Evolutionary conservation across 1,139 yeast species (phyloP).

Genomic region (Arxiozyma bovina): DNA sequence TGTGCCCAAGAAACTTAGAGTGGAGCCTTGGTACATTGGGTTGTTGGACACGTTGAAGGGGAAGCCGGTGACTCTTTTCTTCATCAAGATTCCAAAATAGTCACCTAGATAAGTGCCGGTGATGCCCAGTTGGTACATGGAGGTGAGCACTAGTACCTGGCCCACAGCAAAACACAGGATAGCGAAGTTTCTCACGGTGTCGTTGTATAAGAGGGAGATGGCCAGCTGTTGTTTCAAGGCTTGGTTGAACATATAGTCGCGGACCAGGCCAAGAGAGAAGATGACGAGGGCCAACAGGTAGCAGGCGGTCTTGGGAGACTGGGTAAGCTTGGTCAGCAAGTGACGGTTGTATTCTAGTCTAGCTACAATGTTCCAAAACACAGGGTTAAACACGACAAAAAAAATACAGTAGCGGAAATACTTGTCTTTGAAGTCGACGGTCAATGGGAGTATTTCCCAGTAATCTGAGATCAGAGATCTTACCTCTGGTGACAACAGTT

Average conservation of each 20-base stretch:
- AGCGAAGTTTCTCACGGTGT: constrained; percentile 38
- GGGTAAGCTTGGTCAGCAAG: constrained; percentile 57
- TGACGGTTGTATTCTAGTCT: constrained; percentile 73
- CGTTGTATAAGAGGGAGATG: constrained; percentile 36
- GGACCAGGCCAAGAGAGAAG: constrained; percentile 69
- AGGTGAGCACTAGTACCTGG: constrained; percentile 65
- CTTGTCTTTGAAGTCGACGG: constrained; percentile 9
- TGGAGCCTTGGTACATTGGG: constrained; percentile 95
- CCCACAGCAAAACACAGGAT: constrained; percentile 51
- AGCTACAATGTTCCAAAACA: constrained; percentile 92
- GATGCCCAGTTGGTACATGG: constrained; percentile 92
- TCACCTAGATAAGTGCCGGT: constrained; percentile 97
- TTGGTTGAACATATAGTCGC: constrained; percentile 68
- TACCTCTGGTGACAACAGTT: neutral
- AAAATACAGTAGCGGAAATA: constrained; percentile 35
- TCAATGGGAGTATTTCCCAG: neutral
- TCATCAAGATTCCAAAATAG: constrained; percentile 92
- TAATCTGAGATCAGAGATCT: neutral
- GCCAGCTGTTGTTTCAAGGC: constrained; percentile 55
- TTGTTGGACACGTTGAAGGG: constrained; percentile 86
- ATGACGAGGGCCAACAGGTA: constrained; percentile 74
- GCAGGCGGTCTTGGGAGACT: constrained; percentile 66
- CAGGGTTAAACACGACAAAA: constrained; percentile 81
- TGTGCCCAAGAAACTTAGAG: constrained; percentile 81
- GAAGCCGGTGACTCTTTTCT: constrained; percentile 81